Percentiles rank a stretch among this genome's conserved stretches.
phyloP scores from a whole-genome alignment of 768 basidiomycete species.

The Rubroboletus pulcherrimus region DNA sequence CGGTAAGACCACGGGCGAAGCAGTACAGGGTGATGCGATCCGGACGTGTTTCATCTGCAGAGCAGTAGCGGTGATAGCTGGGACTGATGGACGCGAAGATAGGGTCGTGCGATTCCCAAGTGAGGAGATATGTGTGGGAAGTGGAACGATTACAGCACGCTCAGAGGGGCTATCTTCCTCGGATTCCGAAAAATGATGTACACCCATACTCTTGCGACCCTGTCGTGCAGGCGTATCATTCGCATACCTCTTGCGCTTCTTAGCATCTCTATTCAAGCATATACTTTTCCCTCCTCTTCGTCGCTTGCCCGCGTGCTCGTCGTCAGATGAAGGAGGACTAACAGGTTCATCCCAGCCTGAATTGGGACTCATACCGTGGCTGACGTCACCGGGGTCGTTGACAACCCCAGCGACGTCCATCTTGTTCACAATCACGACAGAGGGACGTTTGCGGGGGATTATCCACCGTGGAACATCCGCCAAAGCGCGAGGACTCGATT shows the following conservation, averaged over 20 bases:
- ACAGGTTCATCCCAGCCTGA: neutral
- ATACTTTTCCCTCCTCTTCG: conserved; percentile 6
- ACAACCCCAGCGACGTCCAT: neutral
- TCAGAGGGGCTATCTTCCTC: neutral
- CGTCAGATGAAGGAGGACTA: conserved; percentile 1
- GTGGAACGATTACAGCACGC: neutral
- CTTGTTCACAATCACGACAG: conserved; percentile 8
- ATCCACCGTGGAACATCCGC: conserved; percentile 14
- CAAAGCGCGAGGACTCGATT: conserved; percentile 4
- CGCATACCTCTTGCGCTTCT: conserved; percentile 11
- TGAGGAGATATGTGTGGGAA: neutral
- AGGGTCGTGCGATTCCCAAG: neutral
- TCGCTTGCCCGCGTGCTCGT: conserved; percentile 16
- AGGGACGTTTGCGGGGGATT: conserved; percentile 21
- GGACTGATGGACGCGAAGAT: neutral
- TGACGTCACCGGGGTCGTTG: neutral
- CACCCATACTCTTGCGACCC: neutral
- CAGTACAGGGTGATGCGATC: conserved; percentile 11
- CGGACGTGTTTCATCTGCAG: conserved; percentile 12
- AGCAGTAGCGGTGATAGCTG: conserved; percentile 5
- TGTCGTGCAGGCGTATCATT: conserved; percentile 10
- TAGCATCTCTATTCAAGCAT: conserved; percentile 1
- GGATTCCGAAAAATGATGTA: neutral
- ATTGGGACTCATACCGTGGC: neutral
- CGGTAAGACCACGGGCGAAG: conserved; percentile 4